Evolutionary conservation across 805 yeast species (phyloP), one percentile per base, ranked within the genome.

Genomic region (Teunomyces stri): DNA sequence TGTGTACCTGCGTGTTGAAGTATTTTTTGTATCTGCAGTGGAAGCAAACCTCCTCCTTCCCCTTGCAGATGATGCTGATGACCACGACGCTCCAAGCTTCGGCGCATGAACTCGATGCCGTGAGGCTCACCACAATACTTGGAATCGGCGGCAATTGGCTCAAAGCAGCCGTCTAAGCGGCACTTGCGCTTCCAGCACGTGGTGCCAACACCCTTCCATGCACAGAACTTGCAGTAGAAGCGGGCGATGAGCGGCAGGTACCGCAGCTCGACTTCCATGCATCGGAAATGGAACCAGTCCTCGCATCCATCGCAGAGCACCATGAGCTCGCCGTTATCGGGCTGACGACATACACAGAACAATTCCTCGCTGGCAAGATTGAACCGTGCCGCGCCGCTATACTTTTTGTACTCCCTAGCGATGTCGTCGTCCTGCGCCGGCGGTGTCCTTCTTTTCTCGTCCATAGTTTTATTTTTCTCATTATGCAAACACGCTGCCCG

Each of bases 281-380:
- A 91, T 40, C 68, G 70, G 64, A 90, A 88, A 65, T 91, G 97
- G 60, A 77, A 91, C 97, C 97, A 91, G 49, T 89, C 96, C 58
- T 89, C 96, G 66, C 97, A 91, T 5, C 89, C 91, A 61, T 90
- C 97, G 62, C 97, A 90, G 0, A 87, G 89, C n/a, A 91, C 86
- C 97, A 91, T 91, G 61, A 90, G 68, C 48, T 81, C 84, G 1
- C 91, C 94, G 49, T 77, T 74, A 57, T 91, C 97, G 0, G 89
- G 85, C 50, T 76, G 78, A 33, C 94, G 75, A 62, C 97, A 90
- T 0, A 84, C 66, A 61, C 97, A 90, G 57, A 75, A 89, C 5
- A 87, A 68, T 54, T 84, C 88, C 52, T 84, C 87, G 18, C 84
- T 72, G 54, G 77, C 70, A 18, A 71, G 54, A 49, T 78, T 68